These are phyloP conservation scores for Allium cepa DNA, from an alignment of 106 monocot genomes.

Conservation along the genomic window DNA sequence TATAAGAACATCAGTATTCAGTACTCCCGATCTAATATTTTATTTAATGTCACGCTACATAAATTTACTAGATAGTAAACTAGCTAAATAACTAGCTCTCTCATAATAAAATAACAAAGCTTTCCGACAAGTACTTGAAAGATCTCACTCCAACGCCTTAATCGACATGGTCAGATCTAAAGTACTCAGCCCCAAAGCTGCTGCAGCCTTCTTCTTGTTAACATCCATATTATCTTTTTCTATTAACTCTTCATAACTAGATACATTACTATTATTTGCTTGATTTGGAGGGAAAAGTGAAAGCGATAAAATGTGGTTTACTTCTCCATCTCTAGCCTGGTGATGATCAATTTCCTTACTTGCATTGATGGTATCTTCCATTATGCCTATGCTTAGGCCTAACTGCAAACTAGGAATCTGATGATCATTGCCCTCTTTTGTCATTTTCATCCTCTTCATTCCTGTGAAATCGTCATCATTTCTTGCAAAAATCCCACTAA, in stretches of 20 bases:
- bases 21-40: too few species aligned
- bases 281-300: constrained; percentile 40
- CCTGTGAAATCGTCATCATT: neutral
- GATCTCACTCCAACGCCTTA: constrained; percentile 99
- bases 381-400: constrained; percentile 22
- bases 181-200: constrained; percentile 70
- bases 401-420: constrained; percentile 33
- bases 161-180: constrained; percentile 99
- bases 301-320: constrained; percentile 53
- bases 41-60: too few species aligned
- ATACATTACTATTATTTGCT: too few species aligned
- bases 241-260: too few species aligned
- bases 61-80: too few species aligned
- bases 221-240: too few species aligned
- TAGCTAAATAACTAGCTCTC: too few species aligned
- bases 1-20: too few species aligned
- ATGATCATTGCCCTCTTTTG: constrained; percentile 1
- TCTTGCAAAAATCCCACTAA: constrained; percentile 2
- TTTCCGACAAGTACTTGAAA: constrained; percentile 91
- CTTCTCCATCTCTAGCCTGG: constrained; percentile 21
- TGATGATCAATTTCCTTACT: neutral
- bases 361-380: neutral
- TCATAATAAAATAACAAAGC: neutral
- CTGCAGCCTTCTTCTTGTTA: constrained; percentile 28
- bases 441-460: constrained; percentile 14